Evolutionary conservation across 345 rosid species (phyloP).

Genomic region (Fremontodendron californicum): DNA sequence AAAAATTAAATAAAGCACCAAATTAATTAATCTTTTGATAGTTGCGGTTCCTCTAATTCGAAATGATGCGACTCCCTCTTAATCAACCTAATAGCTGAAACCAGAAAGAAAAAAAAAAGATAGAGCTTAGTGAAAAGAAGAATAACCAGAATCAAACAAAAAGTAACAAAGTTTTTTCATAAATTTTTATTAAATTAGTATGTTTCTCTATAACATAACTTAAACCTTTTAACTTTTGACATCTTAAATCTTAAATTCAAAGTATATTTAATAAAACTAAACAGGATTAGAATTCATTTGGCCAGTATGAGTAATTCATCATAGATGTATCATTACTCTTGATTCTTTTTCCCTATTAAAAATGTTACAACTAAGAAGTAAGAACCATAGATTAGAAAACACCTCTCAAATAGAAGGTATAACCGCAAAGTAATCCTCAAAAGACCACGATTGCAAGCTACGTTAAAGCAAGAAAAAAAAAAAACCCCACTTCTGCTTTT

Average conservation of each 20-base stretch:
- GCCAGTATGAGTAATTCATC: neutral
- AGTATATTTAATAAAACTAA: neutral
- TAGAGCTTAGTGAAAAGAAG: no score
- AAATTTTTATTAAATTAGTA: no score
- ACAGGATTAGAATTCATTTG: neutral
- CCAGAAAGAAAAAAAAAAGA: no score
- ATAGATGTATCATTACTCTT: neutral
- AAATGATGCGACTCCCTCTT: no score
- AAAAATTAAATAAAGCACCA: no score
- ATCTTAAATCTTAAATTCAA: neutral
- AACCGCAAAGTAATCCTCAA: slow-evolving; percentile 1
- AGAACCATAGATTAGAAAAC: neutral
- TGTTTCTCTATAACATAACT: no score
- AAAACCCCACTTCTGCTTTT: neutral
- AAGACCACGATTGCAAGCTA: slow-evolving; percentile 20
- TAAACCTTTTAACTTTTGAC: no score
- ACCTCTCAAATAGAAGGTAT: neutral
- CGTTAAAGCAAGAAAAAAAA: slow-evolving; percentile 8
- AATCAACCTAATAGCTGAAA: no score
- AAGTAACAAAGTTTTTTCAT: no score
- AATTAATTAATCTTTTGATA: no score
- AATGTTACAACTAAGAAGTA: neutral
- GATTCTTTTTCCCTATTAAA: neutral
- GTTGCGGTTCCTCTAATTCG: no score
- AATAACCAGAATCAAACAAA: no score